Evolutionary conservation across 2,329 filamentous ascomycete genomes (phyloP).

Genomic region (Hypoxylon sp.): DNA sequence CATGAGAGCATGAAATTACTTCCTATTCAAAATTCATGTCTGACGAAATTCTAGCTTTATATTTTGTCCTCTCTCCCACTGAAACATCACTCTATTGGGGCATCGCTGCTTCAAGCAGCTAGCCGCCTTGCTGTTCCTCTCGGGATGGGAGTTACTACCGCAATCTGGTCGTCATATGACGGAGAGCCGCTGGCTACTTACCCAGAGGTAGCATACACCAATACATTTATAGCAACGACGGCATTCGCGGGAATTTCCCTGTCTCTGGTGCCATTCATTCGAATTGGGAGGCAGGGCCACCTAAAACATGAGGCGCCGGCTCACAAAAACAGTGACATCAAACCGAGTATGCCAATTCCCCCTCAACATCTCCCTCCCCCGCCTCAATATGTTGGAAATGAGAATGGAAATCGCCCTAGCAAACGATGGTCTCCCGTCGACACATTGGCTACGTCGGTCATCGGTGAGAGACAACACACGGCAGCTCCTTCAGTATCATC

Average conservation of each 20-base stretch:
- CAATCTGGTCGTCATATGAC: conserved; percentile 54
- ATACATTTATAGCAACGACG: conserved; percentile 53
- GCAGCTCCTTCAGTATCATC: conserved; percentile 50
- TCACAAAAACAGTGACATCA: conserved; percentile 19
- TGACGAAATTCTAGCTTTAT: conserved; percentile 49
- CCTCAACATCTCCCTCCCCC: conserved; percentile 10
- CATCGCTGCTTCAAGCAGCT: conserved; percentile 53
- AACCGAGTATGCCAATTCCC: conserved; percentile 16
- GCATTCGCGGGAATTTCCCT: conserved; percentile 52
- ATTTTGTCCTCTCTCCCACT: conserved; percentile 52
- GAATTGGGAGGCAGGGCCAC: conserved; percentile 51
- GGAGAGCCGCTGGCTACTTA: conserved; percentile 39
- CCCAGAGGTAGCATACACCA: conserved; percentile 51
- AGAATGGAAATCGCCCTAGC: conserved; percentile 48
- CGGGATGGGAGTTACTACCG: conserved; percentile 53
- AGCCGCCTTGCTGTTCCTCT: conserved; percentile 54
- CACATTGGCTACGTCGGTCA: conserved; percentile 43
- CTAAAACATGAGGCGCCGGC: conserved; percentile 23
- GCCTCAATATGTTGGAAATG: conserved; percentile 29
- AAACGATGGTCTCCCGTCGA: conserved; percentile 53
- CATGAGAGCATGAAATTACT: background rate
- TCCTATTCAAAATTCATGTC: background rate
- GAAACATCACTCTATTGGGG: conserved; percentile 53
- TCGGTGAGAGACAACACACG: conserved; percentile 43
- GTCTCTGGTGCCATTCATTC: conserved; percentile 53